Percentiles rank a stretch among this genome's conserved stretches.
These are phyloP conservation scores for Leccinum barrowsii DNA, from an alignment of 768 basidiomycete genomes.

Conservation along the genomic window DNA sequence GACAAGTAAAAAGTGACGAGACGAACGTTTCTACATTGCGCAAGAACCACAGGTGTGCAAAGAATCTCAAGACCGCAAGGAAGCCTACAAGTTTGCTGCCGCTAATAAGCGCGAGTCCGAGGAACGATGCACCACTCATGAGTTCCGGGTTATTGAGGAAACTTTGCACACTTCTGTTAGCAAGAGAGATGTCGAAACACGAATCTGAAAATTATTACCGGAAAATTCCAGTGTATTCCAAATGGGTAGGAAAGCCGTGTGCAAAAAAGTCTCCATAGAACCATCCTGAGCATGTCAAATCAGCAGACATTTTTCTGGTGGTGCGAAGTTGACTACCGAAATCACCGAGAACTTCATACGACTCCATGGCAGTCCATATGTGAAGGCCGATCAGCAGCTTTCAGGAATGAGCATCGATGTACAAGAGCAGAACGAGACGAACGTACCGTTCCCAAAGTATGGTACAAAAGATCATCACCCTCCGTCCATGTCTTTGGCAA, in stretches of 20 bases:
- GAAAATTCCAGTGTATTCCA: conserved; percentile 97
- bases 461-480: conserved; percentile 81
- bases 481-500: conserved; percentile 83
- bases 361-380: conserved; percentile 86
- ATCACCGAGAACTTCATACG: conserved; percentile 88
- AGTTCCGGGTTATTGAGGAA: conserved; percentile 95
- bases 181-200: background rate
- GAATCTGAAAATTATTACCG: conserved; percentile 45
- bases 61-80: conserved; percentile 78
- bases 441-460: conserved; percentile 82
- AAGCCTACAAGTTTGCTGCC: conserved; percentile 88
- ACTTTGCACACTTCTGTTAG: conserved; percentile 34
- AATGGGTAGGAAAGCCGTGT: conserved; percentile 83
- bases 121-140: conserved; percentile 94
- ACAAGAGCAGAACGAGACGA: conserved; percentile 9
- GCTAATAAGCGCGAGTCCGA: conserved; percentile 88
- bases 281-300: conserved; percentile 62
- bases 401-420: conserved; percentile 3
- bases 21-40: conserved; percentile 86
- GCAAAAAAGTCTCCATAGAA: conserved; percentile 98
- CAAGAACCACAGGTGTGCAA: conserved; percentile 97
- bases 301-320: background rate
- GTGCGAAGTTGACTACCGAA: conserved; percentile 57
- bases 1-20: background rate
- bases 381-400: conserved; percentile 85